Conservation (phyloP, 108 stramenopile species). For the Mediolabrus comicus region DNA sequence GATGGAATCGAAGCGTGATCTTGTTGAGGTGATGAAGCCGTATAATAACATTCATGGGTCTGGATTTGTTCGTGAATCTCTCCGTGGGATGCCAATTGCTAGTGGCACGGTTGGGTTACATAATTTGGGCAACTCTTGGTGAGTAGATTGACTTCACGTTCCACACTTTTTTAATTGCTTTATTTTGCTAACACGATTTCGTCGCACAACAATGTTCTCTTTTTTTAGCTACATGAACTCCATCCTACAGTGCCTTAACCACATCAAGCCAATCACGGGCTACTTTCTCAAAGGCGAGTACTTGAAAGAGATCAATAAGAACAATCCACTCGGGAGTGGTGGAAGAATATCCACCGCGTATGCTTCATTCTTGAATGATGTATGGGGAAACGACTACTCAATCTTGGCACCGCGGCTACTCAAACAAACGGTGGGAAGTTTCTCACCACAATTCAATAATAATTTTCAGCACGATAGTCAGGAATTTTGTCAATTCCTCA, state of each 20-base stretch:
- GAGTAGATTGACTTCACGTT: not conserved
- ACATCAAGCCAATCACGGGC: conserved; percentile 83
- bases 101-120: conserved; percentile 91
- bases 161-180: not conserved
- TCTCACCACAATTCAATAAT: conserved; percentile 89
- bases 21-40: conserved; percentile 75
- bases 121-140: conserved; percentile 96
- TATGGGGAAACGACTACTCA: conserved; percentile 81
- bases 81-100: conserved; percentile 72
- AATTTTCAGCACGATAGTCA: conserved; percentile 92
- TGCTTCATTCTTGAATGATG: conserved; percentile 71
- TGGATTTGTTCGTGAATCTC: conserved; percentile 79
- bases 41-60: conserved; percentile 68
- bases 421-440: conserved; percentile 80
- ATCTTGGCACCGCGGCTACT: conserved; percentile 75
- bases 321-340: conserved; percentile 86
- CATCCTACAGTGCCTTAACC: conserved; percentile 89
- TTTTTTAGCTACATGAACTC: conserved; percentile 90
- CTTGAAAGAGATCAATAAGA: conserved; percentile 60
- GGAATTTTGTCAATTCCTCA: conserved; percentile 85
- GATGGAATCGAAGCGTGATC: conserved; percentile 49
- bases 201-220: too few relatives aligned
- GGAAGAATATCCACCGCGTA: conserved; percentile 87
- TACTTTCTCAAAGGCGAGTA: conserved; percentile 83
- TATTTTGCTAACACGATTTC: not conserved